These are phyloP conservation scores for Boeremia exigua DNA, from an alignment of 2,329 filamentous ascomycete species.

Conservation along the genomic window DNA sequence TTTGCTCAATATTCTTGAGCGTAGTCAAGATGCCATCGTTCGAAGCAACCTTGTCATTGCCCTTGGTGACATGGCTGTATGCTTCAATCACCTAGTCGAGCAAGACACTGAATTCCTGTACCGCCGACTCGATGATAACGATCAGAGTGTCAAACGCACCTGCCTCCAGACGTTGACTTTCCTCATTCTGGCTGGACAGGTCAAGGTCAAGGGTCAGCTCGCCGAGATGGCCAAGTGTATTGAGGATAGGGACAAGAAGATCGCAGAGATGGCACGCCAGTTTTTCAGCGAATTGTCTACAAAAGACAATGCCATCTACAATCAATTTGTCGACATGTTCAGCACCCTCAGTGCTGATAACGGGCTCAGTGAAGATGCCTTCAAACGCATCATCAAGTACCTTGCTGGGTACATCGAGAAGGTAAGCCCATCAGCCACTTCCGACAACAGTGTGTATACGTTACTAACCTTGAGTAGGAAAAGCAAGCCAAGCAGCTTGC, in stretches of 20 bases:
- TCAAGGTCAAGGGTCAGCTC: slow-evolving; percentile 98
- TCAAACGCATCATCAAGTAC: slow-evolving; percentile 89
- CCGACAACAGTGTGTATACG: background rate
- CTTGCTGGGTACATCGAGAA: slow-evolving; percentile 96
- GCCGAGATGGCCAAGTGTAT: slow-evolving; percentile 99
- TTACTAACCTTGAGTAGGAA: slow-evolving; percentile 66
- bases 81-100: slow-evolving; percentile 98
- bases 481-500: slow-evolving; percentile 96
- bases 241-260: slow-evolving; percentile 92
- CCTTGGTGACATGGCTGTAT: slow-evolving; percentile 97
- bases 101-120: slow-evolving; percentile 99
- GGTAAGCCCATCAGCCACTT: slow-evolving; percentile 57
- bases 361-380: slow-evolving; percentile 80
- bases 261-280: slow-evolving; percentile 93
- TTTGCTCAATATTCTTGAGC: slow-evolving; percentile 96
- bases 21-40: slow-evolving; percentile 88
- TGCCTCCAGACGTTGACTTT: slow-evolving; percentile 99
- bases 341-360: slow-evolving; percentile 84
- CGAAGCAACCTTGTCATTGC: slow-evolving; percentile 96
- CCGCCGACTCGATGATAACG: slow-evolving; percentile 85
- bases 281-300: slow-evolving; percentile 98
- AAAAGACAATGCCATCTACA: slow-evolving; percentile 99
- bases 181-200: slow-evolving; percentile 93
- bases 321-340: slow-evolving; percentile 99
- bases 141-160: slow-evolving; percentile 91